Conservation (phyloP, 2,329 filamentous ascomycete species). For the Annulohypoxylon truncatum region DNA sequence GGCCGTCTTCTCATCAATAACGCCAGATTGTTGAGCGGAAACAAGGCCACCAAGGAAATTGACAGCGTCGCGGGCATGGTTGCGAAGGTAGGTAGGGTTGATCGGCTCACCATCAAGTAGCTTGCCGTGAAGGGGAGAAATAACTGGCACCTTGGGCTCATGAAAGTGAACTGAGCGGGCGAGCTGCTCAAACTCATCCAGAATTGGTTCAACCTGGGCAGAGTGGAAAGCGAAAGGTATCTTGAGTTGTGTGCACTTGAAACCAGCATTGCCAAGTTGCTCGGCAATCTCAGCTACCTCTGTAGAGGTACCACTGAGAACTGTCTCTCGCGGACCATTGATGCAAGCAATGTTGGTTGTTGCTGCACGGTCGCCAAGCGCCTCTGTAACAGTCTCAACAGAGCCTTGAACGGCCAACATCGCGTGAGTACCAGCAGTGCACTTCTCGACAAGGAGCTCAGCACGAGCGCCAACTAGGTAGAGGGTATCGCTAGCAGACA, state of each 20-base stretch:
- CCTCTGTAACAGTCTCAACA: constrained; percentile 64
- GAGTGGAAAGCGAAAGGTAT: constrained; percentile 77
- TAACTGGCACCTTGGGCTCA: constrained; percentile 67
- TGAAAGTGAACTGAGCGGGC: constrained; percentile 66
- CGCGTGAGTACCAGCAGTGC: constrained; percentile 73
- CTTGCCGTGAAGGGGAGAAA: constrained; percentile 74
- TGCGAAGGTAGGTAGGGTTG: constrained; percentile 70
- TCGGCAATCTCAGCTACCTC: constrained; percentile 55
- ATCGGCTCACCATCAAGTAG: constrained; percentile 70
- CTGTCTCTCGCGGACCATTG: constrained; percentile 80
- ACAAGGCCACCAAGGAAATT: constrained; percentile 74
- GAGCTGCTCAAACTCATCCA: constrained; percentile 67
- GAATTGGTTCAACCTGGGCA: constrained; percentile 71
- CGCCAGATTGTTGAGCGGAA: constrained; percentile 66
- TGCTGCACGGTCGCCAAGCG: constrained; percentile 57
- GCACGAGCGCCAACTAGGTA: constrained; percentile 77
- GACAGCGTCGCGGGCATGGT: constrained; percentile 75
- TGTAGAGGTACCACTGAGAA: constrained; percentile 67
- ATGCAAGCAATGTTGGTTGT: constrained; percentile 73
- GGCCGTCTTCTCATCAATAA: constrained; percentile 73
- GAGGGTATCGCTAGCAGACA: constrained; percentile 77
- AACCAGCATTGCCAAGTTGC: constrained; percentile 61
- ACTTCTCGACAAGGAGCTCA: constrained; percentile 71
- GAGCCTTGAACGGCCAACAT: constrained; percentile 64
- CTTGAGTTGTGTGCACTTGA: constrained; percentile 72